Evolutionary conservation across 2,329 filamentous ascomycete genomes (phyloP), one percentile per base, ranked within the genome.

Genomic region (Aspergillus sp.): DNA sequence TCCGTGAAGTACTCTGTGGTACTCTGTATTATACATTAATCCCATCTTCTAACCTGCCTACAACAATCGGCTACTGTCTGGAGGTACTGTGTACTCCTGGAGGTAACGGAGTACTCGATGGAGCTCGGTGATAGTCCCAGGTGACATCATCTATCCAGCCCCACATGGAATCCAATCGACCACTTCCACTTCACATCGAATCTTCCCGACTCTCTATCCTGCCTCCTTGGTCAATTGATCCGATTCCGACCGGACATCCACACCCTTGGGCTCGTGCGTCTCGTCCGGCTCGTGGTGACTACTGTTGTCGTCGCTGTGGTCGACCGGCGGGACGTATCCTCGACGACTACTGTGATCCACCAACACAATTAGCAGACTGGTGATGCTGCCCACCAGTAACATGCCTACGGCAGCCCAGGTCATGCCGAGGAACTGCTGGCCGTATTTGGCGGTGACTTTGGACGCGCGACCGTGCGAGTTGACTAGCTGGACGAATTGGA

Each of bases 391-490:
- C 38, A 60, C 45, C 7, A 67, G 43, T 34, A 64, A 51, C 35
- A 67, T 43, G 4, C 52, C 61, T 12, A 75, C 76, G 0, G 77
- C 73, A 2, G 74, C 73, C 81, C 81, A 84, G 2, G 79, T 82
- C 53, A 84, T 63, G 1, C 68, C 72, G 44, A 83, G 55, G 55
- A 82, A 83, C 53, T 75, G 77, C 10, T 57, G 63, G 0, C 81
- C 80, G 48, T 69, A 71, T 26, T 68, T 61, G 41, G 74, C 77
- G 12, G 66, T 62, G 7, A 81, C 61, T 0, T 76, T 74, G 28
- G 78, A 68, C 0, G 67, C 59, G 10, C 72, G 62, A 4, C 77
- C 77, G 45, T 78, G 71, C 29, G 74, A 60, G 51, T 80, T 81
- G 51, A 83, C 72, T 0, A 76, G 57, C 12, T 73, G 55, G 2